Evolutionary conservation across 1,139 yeast genomes (phyloP).

Genomic region (Saccharomyces pastorianus): DNA sequence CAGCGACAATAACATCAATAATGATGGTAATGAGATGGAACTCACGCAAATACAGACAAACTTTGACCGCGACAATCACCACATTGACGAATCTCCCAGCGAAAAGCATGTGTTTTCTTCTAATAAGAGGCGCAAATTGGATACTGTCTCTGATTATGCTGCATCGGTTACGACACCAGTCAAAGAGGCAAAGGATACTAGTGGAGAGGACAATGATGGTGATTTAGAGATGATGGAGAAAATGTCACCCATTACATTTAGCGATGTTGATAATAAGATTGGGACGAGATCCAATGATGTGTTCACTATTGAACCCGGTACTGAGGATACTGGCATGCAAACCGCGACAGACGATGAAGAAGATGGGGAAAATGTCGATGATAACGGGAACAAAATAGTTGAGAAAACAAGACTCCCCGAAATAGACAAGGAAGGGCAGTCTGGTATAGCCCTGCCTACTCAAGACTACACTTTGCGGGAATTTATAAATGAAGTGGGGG

Average conservation of each 20-base stretch:
- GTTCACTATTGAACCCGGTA: neutral
- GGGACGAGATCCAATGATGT: neutral
- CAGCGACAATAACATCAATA: slow-evolving; percentile 3
- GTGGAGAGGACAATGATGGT: slow-evolving; percentile 13
- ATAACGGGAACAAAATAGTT: neutral
- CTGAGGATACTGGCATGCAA: neutral
- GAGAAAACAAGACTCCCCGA: neutral
- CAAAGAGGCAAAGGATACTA: neutral
- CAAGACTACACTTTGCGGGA: slow-evolving; percentile 11
- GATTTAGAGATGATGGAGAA: slow-evolving; percentile 24
- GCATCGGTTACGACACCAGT: slow-evolving; percentile 4
- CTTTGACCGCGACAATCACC: neutral
- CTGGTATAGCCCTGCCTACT: neutral
- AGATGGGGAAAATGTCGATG: neutral
- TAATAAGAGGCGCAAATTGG: slow-evolving; percentile 9
- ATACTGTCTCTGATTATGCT: slow-evolving; percentile 3
- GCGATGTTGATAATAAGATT: slow-evolving; percentile 6
- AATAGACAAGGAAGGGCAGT: neutral
- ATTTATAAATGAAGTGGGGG: slow-evolving; percentile 42
- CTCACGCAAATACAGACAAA: slow-evolving; percentile 4
- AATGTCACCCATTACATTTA: slow-evolving; percentile 28
- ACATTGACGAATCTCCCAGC: neutral
- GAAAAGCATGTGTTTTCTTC: neutral
- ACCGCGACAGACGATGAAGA: neutral
- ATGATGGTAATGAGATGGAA: slow-evolving; percentile 2